Evolutionary conservation across 2,329 filamentous ascomycete species (phyloP), one percentile per base, ranked within the genome.

Genomic region (Colletotrichum magnum): DNA sequence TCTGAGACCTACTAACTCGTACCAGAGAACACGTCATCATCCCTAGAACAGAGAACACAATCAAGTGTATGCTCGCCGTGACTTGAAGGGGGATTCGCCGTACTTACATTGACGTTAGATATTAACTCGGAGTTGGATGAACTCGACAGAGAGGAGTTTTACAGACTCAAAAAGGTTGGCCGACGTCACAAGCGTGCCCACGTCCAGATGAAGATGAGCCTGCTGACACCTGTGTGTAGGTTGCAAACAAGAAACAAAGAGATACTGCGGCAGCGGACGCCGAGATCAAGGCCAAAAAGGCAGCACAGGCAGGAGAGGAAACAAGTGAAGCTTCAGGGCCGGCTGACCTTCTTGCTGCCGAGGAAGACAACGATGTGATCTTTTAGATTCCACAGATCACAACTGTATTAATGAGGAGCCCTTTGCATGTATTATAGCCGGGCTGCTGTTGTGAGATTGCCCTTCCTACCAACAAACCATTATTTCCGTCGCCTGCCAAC

Each of bases 91-190:
- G 12, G 15, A 32, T 6, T 12, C 43, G 21, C 32, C 16, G 21
- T 26, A n/a, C 73, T 71, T 18, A 73, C 36, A n/a, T 12, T 6
- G n/a, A 26, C 36, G 5, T 43, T 68, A 92, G 90, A 98, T 78
- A 98, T 98, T 87, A 98, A 98, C 84, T 97, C 95, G 1, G 96
- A 99, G 80, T 89, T 99, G 16, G 96, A 99, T 78, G 96, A 99
- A 83, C 87, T 99, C 58, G 97, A 98, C 82, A 90, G 96, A 85
- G 96, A 98, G 80, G 96, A 99, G 79, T 99, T 99, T 81, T 99
- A 98, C 83, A 88, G 96, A 73, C 83, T 99, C 78, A 99, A 99
- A 84, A 99, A 99, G 86, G 84, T 77, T 71, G 52, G 73, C 57
- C 21, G 6, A 3, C 6, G 18, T 18, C 16, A 21, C 13, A 13